Base-by-base conservation (phyloP, 345 rosid genomes). In the Lumnitzera littorea region DNA sequence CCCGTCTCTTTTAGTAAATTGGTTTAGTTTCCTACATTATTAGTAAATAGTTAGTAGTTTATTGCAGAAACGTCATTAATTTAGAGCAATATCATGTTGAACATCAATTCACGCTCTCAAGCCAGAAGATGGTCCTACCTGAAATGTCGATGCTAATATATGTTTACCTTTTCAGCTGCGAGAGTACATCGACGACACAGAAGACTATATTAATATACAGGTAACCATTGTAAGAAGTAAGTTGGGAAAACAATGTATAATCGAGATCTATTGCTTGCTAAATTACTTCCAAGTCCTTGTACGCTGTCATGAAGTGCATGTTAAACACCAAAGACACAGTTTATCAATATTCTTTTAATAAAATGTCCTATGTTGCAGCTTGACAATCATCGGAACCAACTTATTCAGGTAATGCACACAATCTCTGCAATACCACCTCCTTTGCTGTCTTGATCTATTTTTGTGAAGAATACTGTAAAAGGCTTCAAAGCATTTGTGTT, bases 121-220 rank as follows among this genome's bases (percentile, higher is more conserved):
- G 10, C 11, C 43, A 36, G 9, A 36, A 36, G 43, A 23, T 51
- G 2, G 43, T 62, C 29, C n/a, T 27, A 50, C 52, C 15, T 50
- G 20, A 50, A 16, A 50, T 50, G 52, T 50, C 63, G 36, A 36
- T 58, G 46, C 10, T 53, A 53, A 48, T 54, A 25, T 24, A 5
- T 27, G 1, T 55, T 15, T 62, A 56, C 10, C 55, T 50, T 69
- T 66, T 55, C 75, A 79, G 92, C 68, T 86, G 78, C 85, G 92
- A 5, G 92, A 86, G 57, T 83, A 86, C 67, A 83, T 86, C n/a
- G 92, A 86, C 58, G 92, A 83, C 63, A 86, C 92, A 8, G 89
- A 86, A 73, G 92, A 86, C 72, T 84, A 86, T 61, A 86, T 86
- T 55, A 86, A 83, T 73, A 86, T 86, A 70, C 89, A 79, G 78